These are phyloP conservation scores for Lasiosphaeria ovina DNA, from an alignment of 495 filamentous ascomycete genomes.

Conservation along the genomic window DNA sequence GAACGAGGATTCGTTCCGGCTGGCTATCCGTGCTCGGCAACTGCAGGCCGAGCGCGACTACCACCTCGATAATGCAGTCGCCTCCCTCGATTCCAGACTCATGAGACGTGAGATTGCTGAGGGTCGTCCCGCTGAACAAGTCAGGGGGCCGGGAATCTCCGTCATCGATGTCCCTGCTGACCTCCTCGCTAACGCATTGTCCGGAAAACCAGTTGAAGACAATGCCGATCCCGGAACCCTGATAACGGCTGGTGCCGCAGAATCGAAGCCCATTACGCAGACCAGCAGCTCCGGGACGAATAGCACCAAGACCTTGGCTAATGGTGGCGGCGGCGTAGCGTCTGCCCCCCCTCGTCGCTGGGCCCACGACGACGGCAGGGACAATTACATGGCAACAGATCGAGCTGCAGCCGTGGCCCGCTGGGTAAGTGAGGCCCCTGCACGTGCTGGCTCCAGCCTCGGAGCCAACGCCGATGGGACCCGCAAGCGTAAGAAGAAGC, in stretches of 20 bases:
- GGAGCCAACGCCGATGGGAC: constrained; percentile 5
- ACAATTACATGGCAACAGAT: constrained; percentile 67
- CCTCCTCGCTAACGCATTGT: background rate
- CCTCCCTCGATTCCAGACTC: constrained; percentile 19
- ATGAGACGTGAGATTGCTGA: background rate
- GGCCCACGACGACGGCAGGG: constrained; percentile 63
- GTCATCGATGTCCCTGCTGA: background rate
- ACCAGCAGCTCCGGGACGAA: constrained; percentile 2
- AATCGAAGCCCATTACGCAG: background rate
- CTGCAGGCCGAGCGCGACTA: constrained; percentile 52
- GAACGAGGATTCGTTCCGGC: constrained; percentile 61
- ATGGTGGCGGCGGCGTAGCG: background rate
- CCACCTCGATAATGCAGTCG: constrained; percentile 31
- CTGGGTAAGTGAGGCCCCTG: constrained; percentile 52
- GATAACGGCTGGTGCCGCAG: background rate
- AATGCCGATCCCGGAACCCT: background rate
- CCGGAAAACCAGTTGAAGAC: background rate
- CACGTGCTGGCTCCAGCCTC: constrained; percentile 8
- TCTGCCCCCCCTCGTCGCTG: constrained; percentile 37
- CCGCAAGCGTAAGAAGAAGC: constrained; percentile 32
- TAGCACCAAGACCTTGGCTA: background rate
- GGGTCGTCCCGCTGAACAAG: background rate
- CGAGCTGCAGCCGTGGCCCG: constrained; percentile 63
- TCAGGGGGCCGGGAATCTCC: background rate
- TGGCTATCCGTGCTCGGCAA: constrained; percentile 58